Percentiles rank a stretch among this genome's conserved stretches.
Evolutionary conservation across 2,329 filamentous ascomycete species (phyloP).

Genomic region (Gyromitra esculenta): DNA sequence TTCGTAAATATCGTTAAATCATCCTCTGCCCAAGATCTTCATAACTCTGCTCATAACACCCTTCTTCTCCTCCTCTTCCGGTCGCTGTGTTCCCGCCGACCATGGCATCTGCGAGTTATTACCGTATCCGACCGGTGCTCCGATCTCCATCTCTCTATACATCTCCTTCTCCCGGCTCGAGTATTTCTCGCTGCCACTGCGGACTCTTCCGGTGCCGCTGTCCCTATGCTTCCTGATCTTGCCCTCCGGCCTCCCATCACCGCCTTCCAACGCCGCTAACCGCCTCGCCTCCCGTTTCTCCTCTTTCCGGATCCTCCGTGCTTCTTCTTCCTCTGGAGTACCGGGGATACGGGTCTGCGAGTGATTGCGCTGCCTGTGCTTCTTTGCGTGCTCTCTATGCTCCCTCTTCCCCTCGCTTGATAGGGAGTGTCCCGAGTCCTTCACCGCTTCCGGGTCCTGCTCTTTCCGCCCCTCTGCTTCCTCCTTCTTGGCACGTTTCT

Average conservation of each 20-base stretch:
- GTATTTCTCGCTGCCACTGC: conserved; percentile 26
- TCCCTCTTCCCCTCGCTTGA: conserved; percentile 50
- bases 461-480: conserved; percentile 31
- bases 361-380: conserved; percentile 31
- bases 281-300: conserved; percentile 44
- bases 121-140: conserved; percentile 30
- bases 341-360: conserved; percentile 20
- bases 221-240: conserved; percentile 45
- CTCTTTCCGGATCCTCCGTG: conserved; percentile 44
- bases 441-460: conserved; percentile 42
- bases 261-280: conserved; percentile 29
- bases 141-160: conserved; percentile 39
- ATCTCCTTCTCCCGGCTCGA: conserved; percentile 38
- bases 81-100: conserved; percentile 23
- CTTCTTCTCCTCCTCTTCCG: conserved; percentile 28
- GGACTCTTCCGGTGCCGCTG: conserved; percentile 21
- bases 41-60: conserved; percentile 30
- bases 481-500: conserved; percentile 16
- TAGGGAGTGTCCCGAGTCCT: conserved; percentile 50
- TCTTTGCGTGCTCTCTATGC: conserved; percentile 30
- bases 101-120: conserved; percentile 36
- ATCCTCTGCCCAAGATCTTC: conserved; percentile 23
- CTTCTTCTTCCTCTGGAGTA: conserved; percentile 50
- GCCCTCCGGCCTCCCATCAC: conserved; percentile 14
- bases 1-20: conserved; percentile 17